phyloP scores from a whole-genome alignment of 73 alveolate species.

The Breviolum minutum region DNA sequence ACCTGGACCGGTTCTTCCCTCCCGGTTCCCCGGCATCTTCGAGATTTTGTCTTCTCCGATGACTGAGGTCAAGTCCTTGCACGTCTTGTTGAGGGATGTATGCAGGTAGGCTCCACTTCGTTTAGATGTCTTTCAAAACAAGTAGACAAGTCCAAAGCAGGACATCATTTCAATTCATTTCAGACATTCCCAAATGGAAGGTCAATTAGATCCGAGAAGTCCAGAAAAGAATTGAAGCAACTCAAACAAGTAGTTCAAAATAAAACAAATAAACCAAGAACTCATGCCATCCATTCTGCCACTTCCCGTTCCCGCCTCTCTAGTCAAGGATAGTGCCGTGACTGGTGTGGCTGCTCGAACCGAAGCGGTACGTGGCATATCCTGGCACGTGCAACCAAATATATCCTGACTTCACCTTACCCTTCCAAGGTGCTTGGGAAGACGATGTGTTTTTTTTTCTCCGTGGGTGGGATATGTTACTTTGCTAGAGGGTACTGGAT shows the following conservation, averaged over 20 bases:
- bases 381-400: conserved; percentile 2
- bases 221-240: neutral
- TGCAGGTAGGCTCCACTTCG: too few relatives aligned
- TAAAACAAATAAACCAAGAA: too few relatives aligned
- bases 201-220: neutral
- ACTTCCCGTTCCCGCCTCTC: conserved; percentile 18
- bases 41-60: conserved; percentile 76
- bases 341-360: conserved; percentile 78
- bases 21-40: conserved; percentile 11
- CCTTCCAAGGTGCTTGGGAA: too few relatives aligned
- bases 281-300: neutral
- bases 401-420: neutral
- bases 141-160: too few relatives aligned
- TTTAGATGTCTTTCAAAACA: too few relatives aligned
- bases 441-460: too few relatives aligned
- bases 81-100: neutral
- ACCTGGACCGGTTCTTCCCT: too few relatives aligned
- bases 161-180: too few relatives aligned
- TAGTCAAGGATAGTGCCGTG: conserved; percentile 65
- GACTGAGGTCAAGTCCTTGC: conserved; percentile 51
- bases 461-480: too few relatives aligned
- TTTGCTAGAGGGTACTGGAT: too few relatives aligned
- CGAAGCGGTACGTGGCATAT: conserved; percentile 81
- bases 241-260: neutral
- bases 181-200: neutral